Percentiles rank a stretch among this genome's conserved stretches.
Conservation (phyloP, 768 basidiomycete species). For the Auricularia sp. region DNA sequence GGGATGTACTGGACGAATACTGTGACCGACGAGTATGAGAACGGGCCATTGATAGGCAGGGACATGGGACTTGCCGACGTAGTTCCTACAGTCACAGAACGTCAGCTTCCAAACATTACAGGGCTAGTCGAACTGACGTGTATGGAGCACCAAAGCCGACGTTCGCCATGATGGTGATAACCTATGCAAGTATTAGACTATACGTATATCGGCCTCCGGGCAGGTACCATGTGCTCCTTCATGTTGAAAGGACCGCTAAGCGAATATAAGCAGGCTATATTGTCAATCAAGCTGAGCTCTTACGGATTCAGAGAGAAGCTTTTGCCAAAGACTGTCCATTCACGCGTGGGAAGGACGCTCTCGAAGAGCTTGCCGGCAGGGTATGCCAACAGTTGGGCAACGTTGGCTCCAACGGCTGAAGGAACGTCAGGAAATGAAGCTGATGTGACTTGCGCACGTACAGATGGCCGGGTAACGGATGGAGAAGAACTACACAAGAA, state of each 20-base stretch:
- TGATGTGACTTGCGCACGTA: conserved; percentile 11
- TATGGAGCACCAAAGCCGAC: conserved; percentile 19
- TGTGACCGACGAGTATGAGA: no score
- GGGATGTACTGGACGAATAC: conserved; percentile 16
- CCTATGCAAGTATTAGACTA: conserved; percentile 6
- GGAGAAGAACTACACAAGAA: conserved; percentile 14
- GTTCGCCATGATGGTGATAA: conserved; percentile 24
- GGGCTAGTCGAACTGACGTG: conserved; percentile 4
- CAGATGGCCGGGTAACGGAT: conserved; percentile 8
- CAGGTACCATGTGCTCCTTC: conserved; percentile 17
- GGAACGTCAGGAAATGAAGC: conserved; percentile 20
- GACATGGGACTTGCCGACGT: conserved; percentile 8
- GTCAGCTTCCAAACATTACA: no score
- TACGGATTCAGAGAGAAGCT: conserved; percentile 14
- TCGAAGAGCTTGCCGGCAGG: conserved; percentile 68
- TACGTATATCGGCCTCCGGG: neutral
- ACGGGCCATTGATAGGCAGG: no score
- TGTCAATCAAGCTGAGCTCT: no score
- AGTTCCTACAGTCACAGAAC: neutral
- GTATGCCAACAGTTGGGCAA: conserved; percentile 63
- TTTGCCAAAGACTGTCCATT: neutral
- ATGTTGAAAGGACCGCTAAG: conserved; percentile 15
- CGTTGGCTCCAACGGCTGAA: conserved; percentile 10
- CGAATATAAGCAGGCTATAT: no score
- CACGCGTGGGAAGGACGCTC: conserved; percentile 27